phyloP scores from a whole-genome alignment of 1,284 basidiomycete species.

The Pseudozyma thailandica region DNA sequence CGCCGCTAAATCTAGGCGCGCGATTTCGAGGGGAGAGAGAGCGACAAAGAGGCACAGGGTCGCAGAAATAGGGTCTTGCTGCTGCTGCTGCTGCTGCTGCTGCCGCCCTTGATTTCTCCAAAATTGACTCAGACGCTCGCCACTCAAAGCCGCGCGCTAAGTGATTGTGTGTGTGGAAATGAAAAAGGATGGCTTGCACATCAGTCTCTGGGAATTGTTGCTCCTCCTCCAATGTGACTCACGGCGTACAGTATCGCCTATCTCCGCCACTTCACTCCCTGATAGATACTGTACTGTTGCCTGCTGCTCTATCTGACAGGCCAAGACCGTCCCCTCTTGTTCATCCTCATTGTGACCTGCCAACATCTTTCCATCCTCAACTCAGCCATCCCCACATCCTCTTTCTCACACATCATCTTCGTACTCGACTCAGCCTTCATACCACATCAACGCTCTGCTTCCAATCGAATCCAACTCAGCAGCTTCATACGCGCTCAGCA shows the following conservation, averaged over 20 bases:
- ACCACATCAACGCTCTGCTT: neutral
- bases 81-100: neutral
- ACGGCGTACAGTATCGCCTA: constrained; percentile 12
- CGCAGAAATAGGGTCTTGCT: no score
- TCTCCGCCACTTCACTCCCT: constrained; percentile 17
- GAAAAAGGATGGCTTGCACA: neutral
- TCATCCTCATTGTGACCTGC: neutral
- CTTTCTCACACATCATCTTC: constrained; percentile 9
- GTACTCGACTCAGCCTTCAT: neutral
- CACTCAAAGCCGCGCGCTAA: no score
- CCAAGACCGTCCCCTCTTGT: neutral
- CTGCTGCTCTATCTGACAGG: neutral
- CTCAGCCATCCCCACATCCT: constrained; percentile 3
- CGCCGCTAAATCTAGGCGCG: neutral
- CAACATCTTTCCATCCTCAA: neutral
- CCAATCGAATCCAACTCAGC: constrained; percentile 14
- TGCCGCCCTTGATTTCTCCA: neutral
- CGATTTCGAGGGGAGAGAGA: no score
- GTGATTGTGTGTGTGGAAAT: neutral
- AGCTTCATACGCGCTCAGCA: constrained; percentile 5
- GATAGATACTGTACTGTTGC: no score
- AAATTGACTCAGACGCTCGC: neutral
- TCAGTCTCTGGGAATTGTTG: neutral
- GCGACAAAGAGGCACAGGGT: no score
- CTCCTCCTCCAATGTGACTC: constrained; percentile 3